Evolutionary conservation across 176 grass and related monocot genomes (phyloP), one percentile per base, ranked within the genome.

Genomic region (Tillandsia leiboldiana): DNA sequence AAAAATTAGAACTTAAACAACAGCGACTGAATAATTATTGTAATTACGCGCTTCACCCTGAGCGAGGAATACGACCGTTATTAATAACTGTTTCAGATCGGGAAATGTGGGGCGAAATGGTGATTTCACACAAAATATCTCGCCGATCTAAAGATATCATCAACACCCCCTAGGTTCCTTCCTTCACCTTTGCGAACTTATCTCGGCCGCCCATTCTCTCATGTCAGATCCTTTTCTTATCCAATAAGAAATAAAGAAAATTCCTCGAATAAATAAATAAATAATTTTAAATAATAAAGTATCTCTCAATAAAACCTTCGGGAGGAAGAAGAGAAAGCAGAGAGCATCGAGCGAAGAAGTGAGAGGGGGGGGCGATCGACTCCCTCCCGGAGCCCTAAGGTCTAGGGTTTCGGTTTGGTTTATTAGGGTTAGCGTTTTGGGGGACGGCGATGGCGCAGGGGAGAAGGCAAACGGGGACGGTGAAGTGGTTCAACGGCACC

Each of bases 401-500:
- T 63, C 26, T 51, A n/a, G 13, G 62, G 47, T 74, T 49, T 14
- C 47, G 33, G 61, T 48, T 47, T 4, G n/a, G 11, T n/a, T 22
- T 12, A 1, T 3, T 15, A 23, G 51, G 10, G 68, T 24, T 28
- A 66, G 49, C 13, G 48, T 51, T 17, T 65, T n/a, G 12, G 7
- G 61, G 49, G 52, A 33, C 3, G 23, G 58, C 14, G 49, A 70
- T 72, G 77, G 57, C 66, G 20, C 75, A 78, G 29, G 63, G 1
- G 26, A 48, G 58, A 48, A 53, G 77, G 67, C 63, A 72, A 59
- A 65, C 57, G 69, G 77, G 77, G 18, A 64, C 17, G 50, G 77
- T 79, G 69, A 63, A 72, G 54, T 79, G 77, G 77, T 79, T 79
- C 57, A 71, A 13, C 66, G 26, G 59, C 26, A 11, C 14, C 50